Conservation (phyloP, 2,329 filamentous ascomycete species). For the Phialocephala sp. region DNA sequence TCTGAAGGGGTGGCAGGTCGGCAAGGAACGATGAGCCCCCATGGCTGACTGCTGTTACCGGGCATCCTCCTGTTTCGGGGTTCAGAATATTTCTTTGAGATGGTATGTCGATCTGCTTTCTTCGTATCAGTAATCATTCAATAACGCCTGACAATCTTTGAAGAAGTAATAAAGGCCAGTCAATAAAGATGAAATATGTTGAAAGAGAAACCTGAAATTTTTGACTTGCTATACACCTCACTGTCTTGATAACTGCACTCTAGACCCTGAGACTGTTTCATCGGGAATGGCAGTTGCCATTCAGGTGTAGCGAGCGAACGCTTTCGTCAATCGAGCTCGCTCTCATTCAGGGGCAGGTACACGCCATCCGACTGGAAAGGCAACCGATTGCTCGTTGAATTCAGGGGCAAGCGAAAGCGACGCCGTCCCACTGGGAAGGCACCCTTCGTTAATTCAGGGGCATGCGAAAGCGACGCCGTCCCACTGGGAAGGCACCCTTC, state of each 20-base stretch:
- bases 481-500: too few species aligned
- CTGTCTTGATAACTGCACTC: background rate
- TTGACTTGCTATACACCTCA: background rate
- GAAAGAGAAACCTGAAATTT: background rate
- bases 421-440: too few species aligned
- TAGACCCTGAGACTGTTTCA: background rate
- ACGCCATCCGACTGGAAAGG: background rate
- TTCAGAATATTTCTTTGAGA: background rate
- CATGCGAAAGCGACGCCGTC: background rate
- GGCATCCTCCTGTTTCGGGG: background rate
- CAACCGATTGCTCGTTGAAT: background rate
- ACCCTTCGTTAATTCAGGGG: background rate
- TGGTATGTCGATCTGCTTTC: background rate
- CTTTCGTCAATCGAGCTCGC: background rate
- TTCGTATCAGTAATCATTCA: background rate
- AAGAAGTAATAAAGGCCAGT: background rate
- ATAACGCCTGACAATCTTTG: background rate
- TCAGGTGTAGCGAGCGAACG: background rate
- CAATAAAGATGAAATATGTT: too few species aligned
- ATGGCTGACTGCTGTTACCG: constrained; percentile 17
- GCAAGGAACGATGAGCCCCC: constrained; percentile 37
- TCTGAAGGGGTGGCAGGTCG: constrained; percentile 37
- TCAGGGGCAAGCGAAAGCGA: background rate
- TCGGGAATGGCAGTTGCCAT: background rate
- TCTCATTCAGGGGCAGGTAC: too few species aligned